Evolutionary conservation across 2,329 filamentous ascomycete species (phyloP), one percentile per base, ranked within the genome.

Genomic region (Cladosporium sp.): DNA sequence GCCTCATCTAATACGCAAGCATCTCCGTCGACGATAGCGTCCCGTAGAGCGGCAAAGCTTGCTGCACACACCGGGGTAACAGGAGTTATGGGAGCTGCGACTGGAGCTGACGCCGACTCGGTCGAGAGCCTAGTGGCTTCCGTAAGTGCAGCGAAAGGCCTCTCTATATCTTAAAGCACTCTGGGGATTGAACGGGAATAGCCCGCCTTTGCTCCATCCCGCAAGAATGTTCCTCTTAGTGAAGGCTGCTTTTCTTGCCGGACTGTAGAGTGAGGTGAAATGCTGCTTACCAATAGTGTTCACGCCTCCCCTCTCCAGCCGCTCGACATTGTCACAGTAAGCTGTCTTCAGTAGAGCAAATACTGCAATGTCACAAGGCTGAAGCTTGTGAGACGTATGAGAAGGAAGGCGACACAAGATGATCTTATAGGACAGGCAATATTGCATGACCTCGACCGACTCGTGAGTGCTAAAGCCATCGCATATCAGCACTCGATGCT

Each of bases 401-500:
- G 70, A 70, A 51, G 74, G 72, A 30, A 78, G 64, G 66, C 72
- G 72, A 67, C 70, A 77, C n/a, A 77, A 66, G 36, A 73, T 68
- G 49, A 78, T 77, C 36, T 75, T 74, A 61, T 78, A 74, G 57
- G 73, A 66, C 54, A 75, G 74, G 65, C 70, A 77, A 51, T 58
- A 66, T 36, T 48, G 53, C 43, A 67, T 23, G 39, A 77, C 67
- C 43, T 73, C 65, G 39, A 69, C 73, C 6, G 74, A 75, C 65
- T 79, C 71, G 62, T 79, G 74, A 21, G 73, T 76, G 13, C 69
- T 71, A 57, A 79, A 78, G 49, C 77, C 70, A 65, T 80, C 71
- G 39, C 63, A 74, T n/a, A 79, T 77, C n/a, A 79, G 68, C 4
- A 78, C 65, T 0, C 76, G 73, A 66, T 71, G 76, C n/a, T 32